phyloP scores from a whole-genome alignment of 192 early-diverging fungal genomes.

The Coemansia sp. region DNA sequence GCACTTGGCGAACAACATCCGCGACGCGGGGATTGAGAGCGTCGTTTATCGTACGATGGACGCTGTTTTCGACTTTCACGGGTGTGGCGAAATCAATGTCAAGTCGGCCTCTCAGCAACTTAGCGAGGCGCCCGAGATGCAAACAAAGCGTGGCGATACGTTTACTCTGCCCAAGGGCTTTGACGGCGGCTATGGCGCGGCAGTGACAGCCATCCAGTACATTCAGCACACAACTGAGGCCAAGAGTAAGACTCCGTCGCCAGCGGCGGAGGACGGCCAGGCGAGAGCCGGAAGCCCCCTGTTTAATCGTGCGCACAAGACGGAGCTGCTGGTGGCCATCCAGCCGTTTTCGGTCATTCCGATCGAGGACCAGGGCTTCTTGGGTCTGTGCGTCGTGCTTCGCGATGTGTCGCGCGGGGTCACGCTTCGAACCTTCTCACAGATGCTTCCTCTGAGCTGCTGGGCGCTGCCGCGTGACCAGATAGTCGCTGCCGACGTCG shows the following conservation, averaged over 20 bases:
- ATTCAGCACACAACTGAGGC: conserved; percentile 35
- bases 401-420: conserved; percentile 38
- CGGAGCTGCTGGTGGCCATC: conserved; percentile 46
- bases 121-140: conserved; percentile 48
- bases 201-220: conserved; percentile 48
- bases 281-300: conserved; percentile 34
- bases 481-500: conserved; percentile 54
- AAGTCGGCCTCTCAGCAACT: conserved; percentile 39
- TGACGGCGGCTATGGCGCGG: conserved; percentile 56
- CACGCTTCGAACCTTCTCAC: conserved; percentile 55
- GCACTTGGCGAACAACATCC: conserved; percentile 38
- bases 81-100: conserved; percentile 42
- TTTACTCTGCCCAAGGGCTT: conserved; percentile 57
- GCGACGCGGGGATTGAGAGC: conserved; percentile 36
- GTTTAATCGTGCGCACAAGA: conserved; percentile 50
- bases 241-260: conserved; percentile 3
- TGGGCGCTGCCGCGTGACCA: conserved; percentile 56
- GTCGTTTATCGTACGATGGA: conserved; percentile 55
- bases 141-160: conserved; percentile 51
- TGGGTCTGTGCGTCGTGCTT: conserved; percentile 48
- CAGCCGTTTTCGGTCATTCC: conserved; percentile 55
- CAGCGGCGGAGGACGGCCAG: not conserved
- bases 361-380: conserved; percentile 52
- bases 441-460: conserved; percentile 57
- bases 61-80: conserved; percentile 52